phyloP scores from a whole-genome alignment of 2,329 filamentous ascomycete species.

The Dothideomycetes sp. region DNA sequence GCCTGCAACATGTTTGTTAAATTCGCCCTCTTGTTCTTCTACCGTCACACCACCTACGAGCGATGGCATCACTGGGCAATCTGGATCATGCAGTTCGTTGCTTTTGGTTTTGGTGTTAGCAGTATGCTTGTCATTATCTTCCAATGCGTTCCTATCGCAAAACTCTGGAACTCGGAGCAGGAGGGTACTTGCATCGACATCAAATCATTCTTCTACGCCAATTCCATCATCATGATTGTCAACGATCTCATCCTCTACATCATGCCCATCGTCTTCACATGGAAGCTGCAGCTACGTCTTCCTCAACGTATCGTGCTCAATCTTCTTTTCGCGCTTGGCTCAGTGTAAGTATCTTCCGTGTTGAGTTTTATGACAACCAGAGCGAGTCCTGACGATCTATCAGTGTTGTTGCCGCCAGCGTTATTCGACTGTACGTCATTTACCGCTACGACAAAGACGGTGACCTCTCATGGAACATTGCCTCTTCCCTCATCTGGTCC shows the following conservation, averaged over 20 bases:
- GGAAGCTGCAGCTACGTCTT: slow-evolving; percentile 26
- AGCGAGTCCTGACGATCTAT: background rate
- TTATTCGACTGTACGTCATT: slow-evolving; percentile 22
- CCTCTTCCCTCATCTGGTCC: slow-evolving; percentile 26
- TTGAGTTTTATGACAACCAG: background rate
- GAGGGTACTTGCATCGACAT: slow-evolving; percentile 29
- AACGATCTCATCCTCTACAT: slow-evolving; percentile 31
- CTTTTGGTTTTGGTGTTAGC: slow-evolving; percentile 27
- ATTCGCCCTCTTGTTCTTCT: slow-evolving; percentile 32
- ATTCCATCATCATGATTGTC: slow-evolving; percentile 28
- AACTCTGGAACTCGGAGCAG: slow-evolving; percentile 24
- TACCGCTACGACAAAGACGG: slow-evolving; percentile 19
- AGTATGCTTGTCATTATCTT: slow-evolving; percentile 28
- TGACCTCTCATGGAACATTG: slow-evolving; percentile 19
- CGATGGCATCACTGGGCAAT: slow-evolving; percentile 22
- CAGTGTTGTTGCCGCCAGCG: slow-evolving; percentile 25
- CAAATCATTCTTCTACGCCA: slow-evolving; percentile 27
- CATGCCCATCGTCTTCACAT: slow-evolving; percentile 31
- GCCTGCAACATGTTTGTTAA: slow-evolving; percentile 33
- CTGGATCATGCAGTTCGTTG: slow-evolving; percentile 27
- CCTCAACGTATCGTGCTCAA: slow-evolving; percentile 28
- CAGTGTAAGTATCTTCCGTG: slow-evolving; percentile 20
- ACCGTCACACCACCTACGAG: slow-evolving; percentile 28
- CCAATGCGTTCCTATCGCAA: slow-evolving; percentile 29
- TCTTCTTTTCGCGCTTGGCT: slow-evolving; percentile 26